These are phyloP conservation scores for Kentomonas sorsogonicus DNA, from an alignment of 208 protist genomes.

Conservation along the genomic window DNA sequence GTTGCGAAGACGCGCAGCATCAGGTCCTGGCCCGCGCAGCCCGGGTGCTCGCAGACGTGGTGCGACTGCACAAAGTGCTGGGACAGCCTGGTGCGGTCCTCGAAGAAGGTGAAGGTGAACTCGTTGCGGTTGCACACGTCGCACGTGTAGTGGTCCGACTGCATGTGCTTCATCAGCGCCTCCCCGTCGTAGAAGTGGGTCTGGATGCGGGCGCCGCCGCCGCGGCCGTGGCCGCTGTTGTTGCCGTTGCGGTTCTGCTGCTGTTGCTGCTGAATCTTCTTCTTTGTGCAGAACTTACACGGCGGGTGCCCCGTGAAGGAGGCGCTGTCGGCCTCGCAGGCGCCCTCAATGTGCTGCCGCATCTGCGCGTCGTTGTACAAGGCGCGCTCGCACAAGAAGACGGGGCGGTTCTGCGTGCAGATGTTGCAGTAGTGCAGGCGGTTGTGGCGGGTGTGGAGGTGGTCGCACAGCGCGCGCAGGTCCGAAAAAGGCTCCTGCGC, in stretches of 20 bases:
- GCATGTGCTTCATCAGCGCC: slow-evolving; percentile 84
- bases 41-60: slow-evolving; percentile 83
- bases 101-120: slow-evolving; percentile 83
- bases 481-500: slow-evolving; percentile 74
- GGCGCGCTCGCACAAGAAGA: slow-evolving; percentile 84
- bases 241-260: neutral
- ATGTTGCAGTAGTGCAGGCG: slow-evolving; percentile 62
- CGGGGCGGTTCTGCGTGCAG: slow-evolving; percentile 60
- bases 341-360: slow-evolving; percentile 55
- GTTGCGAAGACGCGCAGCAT: slow-evolving; percentile 81
- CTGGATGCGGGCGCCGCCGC: neutral
- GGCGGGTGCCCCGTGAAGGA: slow-evolving; percentile 82
- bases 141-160: slow-evolving; percentile 83
- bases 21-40: slow-evolving; percentile 61
- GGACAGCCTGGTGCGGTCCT: slow-evolving; percentile 63
- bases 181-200: slow-evolving; percentile 82
- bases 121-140: slow-evolving; percentile 80
- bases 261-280: slow-evolving; percentile 4
- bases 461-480: slow-evolving; percentile 49
- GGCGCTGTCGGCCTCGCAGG: slow-evolving; percentile 40
- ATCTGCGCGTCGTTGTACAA: slow-evolving; percentile 47
- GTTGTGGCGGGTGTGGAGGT: slow-evolving; percentile 61
- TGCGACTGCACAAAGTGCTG: slow-evolving; percentile 71
- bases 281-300: slow-evolving; percentile 71
- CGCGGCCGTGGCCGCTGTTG: neutral